Percentiles rank a stretch among this genome's conserved stretches.
Evolutionary conservation across 768 basidiomycete genomes (phyloP).

Genomic region (Kwoniella pini): DNA sequence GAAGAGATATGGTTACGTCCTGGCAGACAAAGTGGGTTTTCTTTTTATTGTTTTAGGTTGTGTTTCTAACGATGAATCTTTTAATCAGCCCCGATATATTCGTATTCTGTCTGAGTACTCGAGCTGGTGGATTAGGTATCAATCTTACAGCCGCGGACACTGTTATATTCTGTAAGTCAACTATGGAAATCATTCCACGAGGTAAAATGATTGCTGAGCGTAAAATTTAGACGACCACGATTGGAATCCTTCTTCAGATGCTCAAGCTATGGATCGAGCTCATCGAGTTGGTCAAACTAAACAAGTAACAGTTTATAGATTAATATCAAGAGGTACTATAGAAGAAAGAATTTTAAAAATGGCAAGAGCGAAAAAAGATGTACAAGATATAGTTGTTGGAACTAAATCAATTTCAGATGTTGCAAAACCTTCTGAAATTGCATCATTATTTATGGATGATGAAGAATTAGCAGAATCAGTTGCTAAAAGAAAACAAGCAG

Average conservation of each 20-base stretch:
- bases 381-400: conserved; percentile 98
- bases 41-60: neutral
- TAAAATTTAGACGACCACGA: conserved; percentile 68
- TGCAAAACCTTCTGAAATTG: conserved; percentile 93
- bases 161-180: conserved; percentile 70
- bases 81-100: conserved; percentile 75
- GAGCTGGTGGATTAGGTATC: conserved; percentile 79
- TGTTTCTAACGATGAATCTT: neutral
- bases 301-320: conserved; percentile 92
- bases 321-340: conserved; percentile 67
- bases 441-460: conserved; percentile 88
- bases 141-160: conserved; percentile 70
- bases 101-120: conserved; percentile 84
- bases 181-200: too few species aligned
- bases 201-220: too few species aligned
- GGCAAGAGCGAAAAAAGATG: conserved; percentile 95
- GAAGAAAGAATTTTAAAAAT: conserved; percentile 95
- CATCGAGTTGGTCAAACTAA: conserved; percentile 95
- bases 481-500: conserved; percentile 51
- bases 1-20: conserved; percentile 98
- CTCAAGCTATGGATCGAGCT: conserved; percentile 97
- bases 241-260: conserved; percentile 97
- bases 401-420: conserved; percentile 93
- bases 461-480: conserved; percentile 67
- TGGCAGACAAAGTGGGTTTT: conserved; percentile 88